These are phyloP conservation scores for Wickerhamomyces xylosicus DNA, from an alignment of 805 yeast genomes.

Conservation along the genomic window DNA sequence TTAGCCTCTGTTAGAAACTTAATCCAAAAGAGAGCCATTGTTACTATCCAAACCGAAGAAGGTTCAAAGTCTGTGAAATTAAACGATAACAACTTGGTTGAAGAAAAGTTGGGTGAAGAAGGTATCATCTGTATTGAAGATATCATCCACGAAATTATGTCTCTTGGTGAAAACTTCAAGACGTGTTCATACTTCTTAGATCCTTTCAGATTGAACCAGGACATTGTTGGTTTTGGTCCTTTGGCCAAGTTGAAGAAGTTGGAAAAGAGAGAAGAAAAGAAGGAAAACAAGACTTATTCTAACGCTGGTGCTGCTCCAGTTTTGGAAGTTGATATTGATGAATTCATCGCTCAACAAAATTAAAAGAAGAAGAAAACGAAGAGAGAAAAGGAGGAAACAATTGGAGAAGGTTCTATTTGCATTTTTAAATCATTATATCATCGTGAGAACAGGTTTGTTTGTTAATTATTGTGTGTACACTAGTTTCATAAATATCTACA, in stretches of 20 bases:
- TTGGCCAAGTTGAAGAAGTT: slow-evolving; percentile 57
- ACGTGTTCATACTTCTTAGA: slow-evolving; percentile 48
- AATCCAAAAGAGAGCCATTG: slow-evolving; percentile 68
- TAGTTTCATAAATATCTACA: neutral
- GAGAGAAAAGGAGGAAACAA: neutral
- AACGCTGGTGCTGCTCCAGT: slow-evolving; percentile 58
- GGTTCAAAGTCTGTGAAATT: slow-evolving; percentile 33
- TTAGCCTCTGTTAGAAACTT: slow-evolving; percentile 60
- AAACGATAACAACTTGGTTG: slow-evolving; percentile 68
- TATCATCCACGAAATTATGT: slow-evolving; percentile 57
- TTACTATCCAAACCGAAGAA: slow-evolving; percentile 24
- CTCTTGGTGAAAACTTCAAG: slow-evolving; percentile 57
- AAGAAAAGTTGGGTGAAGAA: slow-evolving; percentile 56
- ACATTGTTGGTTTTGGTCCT: slow-evolving; percentile 68
- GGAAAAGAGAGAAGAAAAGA: slow-evolving; percentile 41
- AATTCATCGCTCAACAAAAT: slow-evolving; percentile 55
- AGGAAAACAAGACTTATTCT: slow-evolving; percentile 32
- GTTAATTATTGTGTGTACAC: no score
- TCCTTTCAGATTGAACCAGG: slow-evolving; percentile 62
- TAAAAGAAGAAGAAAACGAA: slow-evolving; percentile 17
- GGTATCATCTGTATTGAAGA: slow-evolving; percentile 78
- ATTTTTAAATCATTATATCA: neutral
- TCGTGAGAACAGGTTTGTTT: neutral
- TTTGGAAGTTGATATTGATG: slow-evolving; percentile 64
- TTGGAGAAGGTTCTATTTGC: neutral